phyloP scores from a whole-genome alignment of 345 rosid genomes.

The Acer saccharum region DNA sequence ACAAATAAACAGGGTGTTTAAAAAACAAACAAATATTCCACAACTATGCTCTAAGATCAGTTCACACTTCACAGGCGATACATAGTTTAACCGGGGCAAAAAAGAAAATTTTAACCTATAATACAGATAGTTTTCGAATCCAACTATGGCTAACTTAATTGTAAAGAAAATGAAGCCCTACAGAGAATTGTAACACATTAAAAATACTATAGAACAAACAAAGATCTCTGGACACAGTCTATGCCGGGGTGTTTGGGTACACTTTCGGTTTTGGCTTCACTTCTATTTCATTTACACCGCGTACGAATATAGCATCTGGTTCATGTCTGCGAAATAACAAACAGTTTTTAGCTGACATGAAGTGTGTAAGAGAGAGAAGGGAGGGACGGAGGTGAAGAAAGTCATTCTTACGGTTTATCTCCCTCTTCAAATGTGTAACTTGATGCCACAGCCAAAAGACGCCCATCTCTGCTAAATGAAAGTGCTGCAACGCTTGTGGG shows the following conservation, averaged over 20 bases:
- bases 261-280: slow-evolving; percentile 94
- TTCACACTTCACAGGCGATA: neutral
- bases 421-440: slow-evolving; percentile 99
- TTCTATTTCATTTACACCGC: slow-evolving; percentile 90
- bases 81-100: neutral
- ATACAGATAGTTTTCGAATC: neutral
- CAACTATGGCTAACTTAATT: slow-evolving; percentile 7
- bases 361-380: neutral
- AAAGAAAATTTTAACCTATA: neutral
- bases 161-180: slow-evolving; percentile 13
- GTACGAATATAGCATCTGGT: slow-evolving; percentile 84
- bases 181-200: neutral
- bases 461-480: slow-evolving; percentile 96
- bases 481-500: slow-evolving; percentile 90
- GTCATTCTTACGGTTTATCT: slow-evolving; percentile 69
- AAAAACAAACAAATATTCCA: neutral
- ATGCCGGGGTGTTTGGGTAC: slow-evolving; percentile 75
- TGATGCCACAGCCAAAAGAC: slow-evolving; percentile 92
- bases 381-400: slow-evolving; percentile 13
- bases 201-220: too few relatives aligned
- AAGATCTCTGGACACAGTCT: slow-evolving; percentile 2
- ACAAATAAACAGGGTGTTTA: neutral
- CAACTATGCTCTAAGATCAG: neutral
- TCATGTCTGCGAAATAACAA: slow-evolving; percentile 70
- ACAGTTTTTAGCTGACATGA: slow-evolving; percentile 3